These are phyloP conservation scores for Phaffia australis DNA, from an alignment of 768 basidiomycete genomes.

Conservation along the genomic window DNA sequence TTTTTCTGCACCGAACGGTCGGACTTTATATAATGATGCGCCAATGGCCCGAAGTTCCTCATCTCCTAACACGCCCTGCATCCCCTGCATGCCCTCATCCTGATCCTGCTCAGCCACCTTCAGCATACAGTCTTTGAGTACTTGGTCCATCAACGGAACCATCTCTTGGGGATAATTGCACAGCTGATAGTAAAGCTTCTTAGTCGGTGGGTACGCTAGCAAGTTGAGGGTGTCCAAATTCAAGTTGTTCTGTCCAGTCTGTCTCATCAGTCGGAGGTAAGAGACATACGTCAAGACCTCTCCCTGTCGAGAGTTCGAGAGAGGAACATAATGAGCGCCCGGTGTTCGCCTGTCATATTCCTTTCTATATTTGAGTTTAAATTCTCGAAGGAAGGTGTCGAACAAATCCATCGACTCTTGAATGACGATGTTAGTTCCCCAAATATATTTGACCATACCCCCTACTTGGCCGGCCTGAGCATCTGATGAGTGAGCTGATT, in stretches of 20 bases:
- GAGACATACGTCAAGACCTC: conserved; percentile 53
- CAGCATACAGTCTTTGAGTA: conserved; percentile 83
- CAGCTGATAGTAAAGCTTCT: conserved; percentile 72
- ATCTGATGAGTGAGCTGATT: conserved; percentile 23
- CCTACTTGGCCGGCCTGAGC: conserved; percentile 47
- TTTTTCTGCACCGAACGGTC: conserved; percentile 68
- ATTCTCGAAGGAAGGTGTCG: conserved; percentile 75
- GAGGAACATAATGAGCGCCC: conserved; percentile 25
- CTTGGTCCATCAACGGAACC: conserved; percentile 92
- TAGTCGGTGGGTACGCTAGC: conserved; percentile 68
- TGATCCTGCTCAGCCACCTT: conserved; percentile 68
- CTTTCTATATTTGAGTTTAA: conserved; percentile 81
- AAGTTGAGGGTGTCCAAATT: conserved; percentile 84
- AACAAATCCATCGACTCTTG: conserved; percentile 84
- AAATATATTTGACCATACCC: conserved; percentile 75
- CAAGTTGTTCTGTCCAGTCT: conserved; percentile 73
- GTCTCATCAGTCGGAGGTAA: conserved; percentile 73
- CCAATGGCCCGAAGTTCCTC: conserved; percentile 83
- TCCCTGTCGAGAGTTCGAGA: conserved; percentile 44
- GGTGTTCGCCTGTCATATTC: conserved; percentile 53
- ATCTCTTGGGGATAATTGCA: conserved; percentile 94
- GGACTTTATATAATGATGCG: conserved; percentile 76
- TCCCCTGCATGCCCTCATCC: conserved; percentile 55
- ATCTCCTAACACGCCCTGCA: conserved; percentile 63
- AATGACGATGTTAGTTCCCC: conserved; percentile 94